Evolutionary conservation across 2,329 filamentous ascomycete species (phyloP), one percentile per base, ranked within the genome.

Genomic region (Alternaria arbusti): DNA sequence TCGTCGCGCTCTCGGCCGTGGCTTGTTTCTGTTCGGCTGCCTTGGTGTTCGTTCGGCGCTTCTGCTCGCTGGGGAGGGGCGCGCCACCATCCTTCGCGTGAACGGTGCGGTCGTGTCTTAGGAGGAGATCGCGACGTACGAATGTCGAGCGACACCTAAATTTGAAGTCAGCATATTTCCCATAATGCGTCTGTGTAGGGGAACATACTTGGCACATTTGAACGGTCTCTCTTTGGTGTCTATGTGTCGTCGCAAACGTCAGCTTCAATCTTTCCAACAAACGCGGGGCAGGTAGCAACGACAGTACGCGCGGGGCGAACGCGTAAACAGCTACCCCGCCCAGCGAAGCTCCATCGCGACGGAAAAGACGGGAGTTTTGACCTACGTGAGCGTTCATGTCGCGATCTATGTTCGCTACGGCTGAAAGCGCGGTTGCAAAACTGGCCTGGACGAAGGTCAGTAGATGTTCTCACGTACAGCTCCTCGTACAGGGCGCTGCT

Each of bases 161-260:
- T 83, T 28, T 36, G n/a, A 6, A 32, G 47, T 51, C 47, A 51
- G 26, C 28, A 22, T 2, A 22, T 22, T 13, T 22, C 26, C 20
- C 17, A 20, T n/a, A 15, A 15, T 8, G 6, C 13, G 17, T 25
- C 17, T n/a, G 17, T 22, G 17, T 3, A 30, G n/a, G n/a, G 26
- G 0, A 12, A 28, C 30, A 15, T 30, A 28, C 47, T 51, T 51
- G 36, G 36, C 36, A 17, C 96, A 99, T 82, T 98, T 98, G 87
- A 99, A 99, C 40, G 96, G 96, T 68, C 96, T 91, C 83, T 98
- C 96, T 84, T 99, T 99, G 69, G 96, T 99, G 82, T 98, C 95
- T 98, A 3, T 13, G 13, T 32, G 30, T 32, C 30, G 30, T 32
- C 12, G 30, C 30, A 32, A 32, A 32, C 30, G 30, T 32, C 30